Conservation (phyloP, 202 grass and related monocot genomes). For the Zoysia matrella region DNA sequence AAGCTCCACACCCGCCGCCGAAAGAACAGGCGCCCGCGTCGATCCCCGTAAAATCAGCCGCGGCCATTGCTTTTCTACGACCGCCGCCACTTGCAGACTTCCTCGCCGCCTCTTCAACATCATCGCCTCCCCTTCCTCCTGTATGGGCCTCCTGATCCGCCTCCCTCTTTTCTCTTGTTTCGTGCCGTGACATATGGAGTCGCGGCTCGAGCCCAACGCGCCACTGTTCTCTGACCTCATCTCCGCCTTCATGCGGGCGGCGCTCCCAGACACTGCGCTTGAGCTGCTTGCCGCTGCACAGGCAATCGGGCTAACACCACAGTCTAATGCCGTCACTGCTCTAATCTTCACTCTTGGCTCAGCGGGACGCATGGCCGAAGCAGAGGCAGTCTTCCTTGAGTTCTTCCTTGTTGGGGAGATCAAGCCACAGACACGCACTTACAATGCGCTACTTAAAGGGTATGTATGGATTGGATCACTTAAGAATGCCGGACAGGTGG, state of each 20-base stretch:
- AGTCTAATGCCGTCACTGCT: constrained; percentile 68
- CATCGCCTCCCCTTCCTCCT: too few species aligned
- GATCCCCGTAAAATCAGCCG: too few species aligned
- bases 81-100: too few species aligned
- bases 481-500: constrained; percentile 76
- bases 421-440: constrained; percentile 66
- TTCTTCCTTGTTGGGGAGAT: constrained; percentile 82
- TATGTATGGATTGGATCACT: constrained; percentile 81
- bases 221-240: constrained; percentile 87
- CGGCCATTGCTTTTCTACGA: too few species aligned
- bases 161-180: too few species aligned
- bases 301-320: constrained; percentile 87
- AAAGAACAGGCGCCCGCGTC: too few species aligned
- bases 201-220: constrained; percentile 82
- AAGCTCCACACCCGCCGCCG: too few species aligned
- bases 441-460: constrained; percentile 93
- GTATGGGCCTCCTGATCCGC: too few species aligned
- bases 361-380: too few species aligned
- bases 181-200: constrained; percentile 48
- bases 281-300: constrained; percentile 76
- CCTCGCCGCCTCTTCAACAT: too few species aligned
- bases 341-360: too few species aligned
- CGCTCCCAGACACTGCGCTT: constrained; percentile 67
- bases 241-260: constrained; percentile 72
- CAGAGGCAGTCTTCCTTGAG: constrained; percentile 66